Percentiles rank a stretch among this genome's conserved stretches.
phyloP scores from a whole-genome alignment of 164 flowering plant species.

The Akebia trifoliata region DNA sequence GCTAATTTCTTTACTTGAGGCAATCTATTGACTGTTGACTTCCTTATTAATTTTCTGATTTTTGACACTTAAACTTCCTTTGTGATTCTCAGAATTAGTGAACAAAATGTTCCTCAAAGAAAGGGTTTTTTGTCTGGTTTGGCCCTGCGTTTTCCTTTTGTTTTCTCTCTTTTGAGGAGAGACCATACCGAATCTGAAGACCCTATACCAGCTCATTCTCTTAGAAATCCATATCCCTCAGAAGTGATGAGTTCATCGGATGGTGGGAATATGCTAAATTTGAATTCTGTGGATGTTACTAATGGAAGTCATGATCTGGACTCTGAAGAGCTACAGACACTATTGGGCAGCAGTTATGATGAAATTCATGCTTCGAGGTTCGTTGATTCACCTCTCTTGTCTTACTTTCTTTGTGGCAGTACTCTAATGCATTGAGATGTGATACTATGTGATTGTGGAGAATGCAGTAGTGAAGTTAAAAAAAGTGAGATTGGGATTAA shows the following conservation, averaged over 20 bases:
- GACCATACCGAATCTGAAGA: conserved; percentile 21
- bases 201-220: conserved; percentile 10
- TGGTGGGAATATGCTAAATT: conserved; percentile 15
- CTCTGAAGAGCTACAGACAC: conserved; percentile 26
- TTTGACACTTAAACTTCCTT: conserved; percentile 6
- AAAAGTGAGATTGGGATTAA: conserved; percentile 16
- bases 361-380: conserved; percentile 35
- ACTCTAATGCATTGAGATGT: conserved; percentile 3
- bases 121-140: conserved; percentile 58
- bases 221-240: conserved; percentile 14
- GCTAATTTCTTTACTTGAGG: neutral
- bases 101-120: conserved; percentile 30
- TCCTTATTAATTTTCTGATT: neutral
- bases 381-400: conserved; percentile 6
- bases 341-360: conserved; percentile 16
- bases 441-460: conserved; percentile 14
- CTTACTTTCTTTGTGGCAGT: conserved; percentile 3
- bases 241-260: conserved; percentile 16
- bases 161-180: conserved; percentile 49
- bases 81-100: conserved; percentile 26
- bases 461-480: conserved; percentile 14
- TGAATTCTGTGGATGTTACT: conserved; percentile 15
- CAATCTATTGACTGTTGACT: neutral
- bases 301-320: conserved; percentile 20
- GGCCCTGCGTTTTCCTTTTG: conserved; percentile 60